Evolutionary conservation across 495 filamentous ascomycete species (phyloP).

Genomic region (Trichoderma orchidacearum): DNA sequence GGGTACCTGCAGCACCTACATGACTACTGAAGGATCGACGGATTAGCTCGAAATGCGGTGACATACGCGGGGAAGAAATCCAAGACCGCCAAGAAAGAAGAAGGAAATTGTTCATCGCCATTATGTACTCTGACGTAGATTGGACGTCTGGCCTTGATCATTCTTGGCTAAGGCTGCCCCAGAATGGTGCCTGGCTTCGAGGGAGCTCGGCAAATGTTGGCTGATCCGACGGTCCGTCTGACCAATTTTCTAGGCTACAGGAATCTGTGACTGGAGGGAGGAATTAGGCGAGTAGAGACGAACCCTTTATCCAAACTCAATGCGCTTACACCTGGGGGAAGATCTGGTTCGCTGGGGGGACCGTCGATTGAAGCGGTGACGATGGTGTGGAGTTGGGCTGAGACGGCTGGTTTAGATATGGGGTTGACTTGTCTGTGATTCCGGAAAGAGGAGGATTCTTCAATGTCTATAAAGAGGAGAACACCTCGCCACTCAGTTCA

Average conservation of each 20-base stretch:
- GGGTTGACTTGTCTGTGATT: no score
- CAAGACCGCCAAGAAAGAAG: no score
- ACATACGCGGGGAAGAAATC: not conserved
- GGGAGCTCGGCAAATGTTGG: not conserved
- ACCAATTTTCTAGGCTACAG: not conserved
- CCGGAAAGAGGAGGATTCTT: no score
- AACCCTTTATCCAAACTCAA: not conserved
- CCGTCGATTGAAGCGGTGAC: no score
- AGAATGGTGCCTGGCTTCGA: not conserved
- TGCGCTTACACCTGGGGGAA: not conserved
- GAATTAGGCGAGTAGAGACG: not conserved
- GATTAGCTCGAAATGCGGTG: not conserved
- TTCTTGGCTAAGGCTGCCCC: not conserved
- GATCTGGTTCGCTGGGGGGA: no score
- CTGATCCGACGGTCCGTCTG: not conserved
- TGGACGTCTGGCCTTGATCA: not conserved
- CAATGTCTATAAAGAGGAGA: no score
- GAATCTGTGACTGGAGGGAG: not conserved
- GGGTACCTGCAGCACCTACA: not conserved
- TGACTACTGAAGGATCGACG: not conserved
- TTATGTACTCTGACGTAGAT: not conserved
- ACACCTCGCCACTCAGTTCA: no score
- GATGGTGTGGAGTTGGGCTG: no score
- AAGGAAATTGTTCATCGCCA: no score
- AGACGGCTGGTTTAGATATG: no score